These are phyloP conservation scores for Chytridium lagenaria DNA, from an alignment of 371 early-diverging fungal genomes.

Conservation along the genomic window DNA sequence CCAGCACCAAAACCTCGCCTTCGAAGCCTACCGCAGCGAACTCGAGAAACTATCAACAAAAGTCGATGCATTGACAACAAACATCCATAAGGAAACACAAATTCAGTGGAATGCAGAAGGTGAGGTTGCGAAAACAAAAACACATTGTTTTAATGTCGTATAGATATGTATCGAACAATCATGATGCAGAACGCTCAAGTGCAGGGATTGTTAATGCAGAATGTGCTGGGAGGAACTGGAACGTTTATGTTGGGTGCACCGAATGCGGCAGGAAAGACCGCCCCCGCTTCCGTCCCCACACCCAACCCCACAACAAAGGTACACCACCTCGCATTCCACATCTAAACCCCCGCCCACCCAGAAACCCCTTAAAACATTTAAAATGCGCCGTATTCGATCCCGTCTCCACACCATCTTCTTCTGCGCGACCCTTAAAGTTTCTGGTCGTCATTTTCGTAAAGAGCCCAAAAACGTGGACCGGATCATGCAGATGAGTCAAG, in stretches of 20 bases:
- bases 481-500: not conserved
- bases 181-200: not conserved
- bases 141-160: not conserved
- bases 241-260: not conserved
- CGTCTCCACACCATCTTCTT: not conserved
- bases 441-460: not conserved
- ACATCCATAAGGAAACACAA: not conserved
- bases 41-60: not conserved
- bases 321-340: not conserved
- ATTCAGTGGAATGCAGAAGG: not conserved
- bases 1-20: too few relatives aligned
- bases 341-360: not conserved
- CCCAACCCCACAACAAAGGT: too few relatives aligned
- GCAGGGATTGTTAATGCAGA: not conserved
- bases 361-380: not conserved
- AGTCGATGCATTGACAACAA: not conserved
- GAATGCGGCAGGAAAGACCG: not conserved
- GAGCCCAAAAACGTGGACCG: not conserved
- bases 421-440: not conserved
- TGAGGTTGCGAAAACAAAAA: not conserved
- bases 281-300: too few relatives aligned
- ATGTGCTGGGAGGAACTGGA: not conserved
- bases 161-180: not conserved
- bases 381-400: not conserved
- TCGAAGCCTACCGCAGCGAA: too few relatives aligned